Evolutionary conservation across 495 filamentous ascomycete genomes (phyloP).

Genomic region (Niebla homalea): DNA sequence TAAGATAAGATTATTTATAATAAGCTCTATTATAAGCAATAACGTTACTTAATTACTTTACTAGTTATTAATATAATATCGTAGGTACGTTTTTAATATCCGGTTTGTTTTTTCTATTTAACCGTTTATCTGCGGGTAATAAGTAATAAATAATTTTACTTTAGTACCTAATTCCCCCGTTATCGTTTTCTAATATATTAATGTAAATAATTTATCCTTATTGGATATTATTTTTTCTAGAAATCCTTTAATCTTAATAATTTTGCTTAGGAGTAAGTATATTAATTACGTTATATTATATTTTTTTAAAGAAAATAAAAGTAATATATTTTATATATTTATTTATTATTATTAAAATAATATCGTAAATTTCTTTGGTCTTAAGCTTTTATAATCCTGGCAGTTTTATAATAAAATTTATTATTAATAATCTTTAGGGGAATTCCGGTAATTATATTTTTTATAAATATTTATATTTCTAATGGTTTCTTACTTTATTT

Average conservation of each 20-base stretch:
- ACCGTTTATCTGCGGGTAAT: conserved; percentile 2
- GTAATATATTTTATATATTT: conserved; percentile 2
- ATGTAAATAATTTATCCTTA: background rate
- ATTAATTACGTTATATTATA: background rate
- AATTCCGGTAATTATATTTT: no score
- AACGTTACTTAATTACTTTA: background rate
- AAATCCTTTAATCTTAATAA: background rate
- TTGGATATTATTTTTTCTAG: background rate
- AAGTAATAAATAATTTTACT: background rate
- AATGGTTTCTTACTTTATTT: no score
- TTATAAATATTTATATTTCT: no score
- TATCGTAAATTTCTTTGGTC: background rate
- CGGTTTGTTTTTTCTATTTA: conserved; percentile 3
- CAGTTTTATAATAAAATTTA: no score
- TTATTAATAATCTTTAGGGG: no score
- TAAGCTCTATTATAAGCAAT: background rate
- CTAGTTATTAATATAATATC: background rate
- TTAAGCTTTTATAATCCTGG: background rate
- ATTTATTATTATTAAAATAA: conserved; percentile 1
- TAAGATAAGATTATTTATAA: background rate
- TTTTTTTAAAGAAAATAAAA: background rate
- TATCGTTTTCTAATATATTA: conserved; percentile 1
- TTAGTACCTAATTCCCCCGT: background rate
- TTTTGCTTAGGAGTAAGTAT: background rate
- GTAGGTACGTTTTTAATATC: background rate